phyloP scores from a whole-genome alignment of 805 yeast genomes.

The Sungouiella blattae region DNA sequence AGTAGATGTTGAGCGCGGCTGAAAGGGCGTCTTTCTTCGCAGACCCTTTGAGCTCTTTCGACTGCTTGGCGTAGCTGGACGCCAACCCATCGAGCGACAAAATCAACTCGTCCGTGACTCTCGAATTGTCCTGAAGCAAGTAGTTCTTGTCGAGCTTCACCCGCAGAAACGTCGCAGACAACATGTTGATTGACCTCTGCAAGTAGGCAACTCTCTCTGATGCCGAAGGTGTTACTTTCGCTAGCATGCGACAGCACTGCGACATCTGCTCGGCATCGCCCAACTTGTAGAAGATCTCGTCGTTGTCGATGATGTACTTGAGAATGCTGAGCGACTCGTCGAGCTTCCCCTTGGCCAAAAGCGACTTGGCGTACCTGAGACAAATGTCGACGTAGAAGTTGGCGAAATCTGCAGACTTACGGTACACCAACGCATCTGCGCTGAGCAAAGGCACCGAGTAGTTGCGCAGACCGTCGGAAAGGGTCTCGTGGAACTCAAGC shows the following conservation, averaged over 20 bases:
- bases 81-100: conserved; percentile 34
- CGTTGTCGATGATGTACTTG: conserved; percentile 29
- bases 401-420: conserved; percentile 30
- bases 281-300: conserved; percentile 32
- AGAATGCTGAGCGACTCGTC: conserved; percentile 28
- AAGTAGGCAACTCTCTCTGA: conserved; percentile 24
- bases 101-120: conserved; percentile 37
- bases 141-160: conserved; percentile 22
- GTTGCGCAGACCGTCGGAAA: conserved; percentile 17
- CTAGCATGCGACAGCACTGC: conserved; percentile 36
- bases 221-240: conserved; percentile 20
- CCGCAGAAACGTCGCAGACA: conserved; percentile 25
- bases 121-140: conserved; percentile 23
- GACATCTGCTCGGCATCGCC: conserved; percentile 42
- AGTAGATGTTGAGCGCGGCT: conserved; percentile 33
- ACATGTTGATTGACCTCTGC: conserved; percentile 31
- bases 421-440: conserved; percentile 25
- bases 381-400: conserved; percentile 43
- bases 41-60: conserved; percentile 3
- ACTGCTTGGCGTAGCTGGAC: conserved; percentile 21
- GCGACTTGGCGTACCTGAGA: conserved; percentile 37
- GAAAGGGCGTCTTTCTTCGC: conserved; percentile 15
- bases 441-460: conserved; percentile 35
- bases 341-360: conserved; percentile 38
- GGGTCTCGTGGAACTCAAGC: conserved; percentile 23